Percentiles rank a stretch among this genome's conserved stretches.
Conservation (phyloP, 2,329 filamentous ascomycete genomes). For the Diplodia sapinea region DNA sequence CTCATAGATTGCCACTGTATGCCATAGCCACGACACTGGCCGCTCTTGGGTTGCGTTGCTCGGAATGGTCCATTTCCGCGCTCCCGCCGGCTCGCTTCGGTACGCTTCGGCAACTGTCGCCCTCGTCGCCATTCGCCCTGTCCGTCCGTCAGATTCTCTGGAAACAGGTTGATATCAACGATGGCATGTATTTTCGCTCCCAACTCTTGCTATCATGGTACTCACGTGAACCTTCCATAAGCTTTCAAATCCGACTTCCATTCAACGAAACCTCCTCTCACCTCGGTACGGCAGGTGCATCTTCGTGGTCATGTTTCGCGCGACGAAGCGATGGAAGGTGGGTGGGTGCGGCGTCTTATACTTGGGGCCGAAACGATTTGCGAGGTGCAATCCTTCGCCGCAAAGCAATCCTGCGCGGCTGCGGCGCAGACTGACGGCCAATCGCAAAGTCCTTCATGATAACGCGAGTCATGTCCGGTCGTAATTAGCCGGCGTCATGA, state of each 20-base stretch:
- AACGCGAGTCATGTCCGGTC: no score
- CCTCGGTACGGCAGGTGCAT: not conserved
- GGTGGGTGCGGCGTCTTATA: not conserved
- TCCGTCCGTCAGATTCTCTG: not conserved
- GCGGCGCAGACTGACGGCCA: not conserved
- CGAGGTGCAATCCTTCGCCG: conserved; percentile 4
- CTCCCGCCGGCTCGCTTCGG: no score
- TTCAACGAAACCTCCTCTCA: not conserved
- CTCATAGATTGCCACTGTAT: not conserved
- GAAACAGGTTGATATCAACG: not conserved
- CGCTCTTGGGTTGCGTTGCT: not conserved
- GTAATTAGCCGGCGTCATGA: no score
- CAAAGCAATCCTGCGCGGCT: conserved; percentile 1
- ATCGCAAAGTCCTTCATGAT: not conserved
- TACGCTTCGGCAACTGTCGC: not conserved
- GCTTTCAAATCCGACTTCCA: not conserved
- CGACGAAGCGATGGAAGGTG: not conserved
- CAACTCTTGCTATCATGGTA: not conserved
- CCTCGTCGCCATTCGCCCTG: not conserved
- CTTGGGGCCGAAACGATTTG: not conserved
- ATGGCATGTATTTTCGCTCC: not conserved
- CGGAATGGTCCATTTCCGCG: not conserved
- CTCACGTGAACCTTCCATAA: not conserved
- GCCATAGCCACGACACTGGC: not conserved
- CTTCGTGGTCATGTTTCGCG: not conserved